These are phyloP conservation scores for Monosporascus sp. DNA, from an alignment of 2,329 filamentous ascomycete genomes.

Conservation along the genomic window DNA sequence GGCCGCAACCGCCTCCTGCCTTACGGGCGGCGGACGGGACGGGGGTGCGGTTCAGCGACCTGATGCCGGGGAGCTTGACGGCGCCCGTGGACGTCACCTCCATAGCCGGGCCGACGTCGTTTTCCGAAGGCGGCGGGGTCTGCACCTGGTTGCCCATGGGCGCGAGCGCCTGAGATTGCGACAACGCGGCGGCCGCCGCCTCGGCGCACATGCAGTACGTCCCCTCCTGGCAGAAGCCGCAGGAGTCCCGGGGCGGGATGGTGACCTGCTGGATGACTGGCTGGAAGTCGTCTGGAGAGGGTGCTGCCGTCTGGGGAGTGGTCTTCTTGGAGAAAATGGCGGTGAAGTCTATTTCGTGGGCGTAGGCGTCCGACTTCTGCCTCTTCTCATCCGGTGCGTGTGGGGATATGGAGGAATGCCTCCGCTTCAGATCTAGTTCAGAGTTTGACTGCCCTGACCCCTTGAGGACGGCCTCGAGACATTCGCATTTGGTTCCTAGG, in stretches of 20 bases:
- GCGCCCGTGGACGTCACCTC: slow-evolving; percentile 56
- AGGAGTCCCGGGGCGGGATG: slow-evolving; percentile 58
- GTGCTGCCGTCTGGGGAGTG: slow-evolving; percentile 24
- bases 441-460: slow-evolving; percentile 21
- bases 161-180: slow-evolving; percentile 32
- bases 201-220: slow-evolving; percentile 81
- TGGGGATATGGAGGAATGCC: slow-evolving; percentile 39
- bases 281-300: slow-evolving; percentile 16
- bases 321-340: slow-evolving; percentile 52
- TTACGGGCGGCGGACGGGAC: slow-evolving; percentile 15
- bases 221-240: slow-evolving; percentile 78
- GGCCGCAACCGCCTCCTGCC: slow-evolving; percentile 44
- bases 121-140: slow-evolving; percentile 57
- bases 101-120: slow-evolving; percentile 51
- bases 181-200: slow-evolving; percentile 31
- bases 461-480: slow-evolving; percentile 44
- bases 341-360: slow-evolving; percentile 71
- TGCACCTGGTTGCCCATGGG: slow-evolving; percentile 44
- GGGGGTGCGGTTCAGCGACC: slow-evolving; percentile 26
- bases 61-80: slow-evolving; percentile 51
- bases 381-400: slow-evolving; percentile 49
- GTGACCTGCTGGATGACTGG: slow-evolving; percentile 24
- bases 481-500: slow-evolving; percentile 57
- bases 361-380: slow-evolving; percentile 42
- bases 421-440: slow-evolving; percentile 44